These are phyloP conservation scores for Macrolepiota albuminosa DNA, from an alignment of 768 basidiomycete genomes.

Conservation along the genomic window DNA sequence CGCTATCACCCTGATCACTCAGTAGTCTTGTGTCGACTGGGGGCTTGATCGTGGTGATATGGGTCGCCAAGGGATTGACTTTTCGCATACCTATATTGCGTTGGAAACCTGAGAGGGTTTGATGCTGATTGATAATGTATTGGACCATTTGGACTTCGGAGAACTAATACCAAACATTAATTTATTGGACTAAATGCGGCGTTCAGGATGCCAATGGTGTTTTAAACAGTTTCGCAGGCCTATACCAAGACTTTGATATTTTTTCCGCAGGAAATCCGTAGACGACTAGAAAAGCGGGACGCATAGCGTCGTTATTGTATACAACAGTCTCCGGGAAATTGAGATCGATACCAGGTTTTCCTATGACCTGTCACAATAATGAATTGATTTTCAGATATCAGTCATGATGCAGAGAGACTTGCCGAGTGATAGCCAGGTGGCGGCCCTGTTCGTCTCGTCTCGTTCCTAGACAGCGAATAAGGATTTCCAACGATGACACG, in stretches of 20 bases:
- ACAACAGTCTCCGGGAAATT: conserved; percentile 71
- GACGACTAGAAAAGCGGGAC: conserved; percentile 62
- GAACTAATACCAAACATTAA: not conserved
- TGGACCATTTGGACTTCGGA: not conserved
- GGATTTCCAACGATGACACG: conserved; percentile 64
- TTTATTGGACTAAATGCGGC: not conserved
- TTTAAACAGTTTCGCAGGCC: conserved; percentile 39
- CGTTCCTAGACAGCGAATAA: conserved; percentile 44
- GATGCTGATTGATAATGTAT: not conserved
- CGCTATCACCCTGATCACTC: conserved; percentile 6
- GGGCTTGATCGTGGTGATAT: conserved; percentile 42
- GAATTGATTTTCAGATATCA: not conserved
- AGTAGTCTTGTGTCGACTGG: conserved; percentile 41
- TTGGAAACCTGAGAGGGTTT: not conserved
- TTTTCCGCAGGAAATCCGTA: conserved; percentile 38
- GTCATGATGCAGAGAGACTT: conserved; percentile 5
- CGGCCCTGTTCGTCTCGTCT: conserved; percentile 40
- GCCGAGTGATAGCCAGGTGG: conserved; percentile 62
- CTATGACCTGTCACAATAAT: conserved; percentile 39
- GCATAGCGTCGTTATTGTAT: conserved; percentile 61
- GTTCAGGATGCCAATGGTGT: conserved; percentile 41
- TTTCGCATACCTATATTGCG: not conserved
- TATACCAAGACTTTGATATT: conserved; percentile 25
- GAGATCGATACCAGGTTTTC: conserved; percentile 58
- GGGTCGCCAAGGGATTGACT: conserved; percentile 50